Conservation (phyloP, 2,329 filamentous ascomycete species). For the Nigrospora osmanthi region DNA sequence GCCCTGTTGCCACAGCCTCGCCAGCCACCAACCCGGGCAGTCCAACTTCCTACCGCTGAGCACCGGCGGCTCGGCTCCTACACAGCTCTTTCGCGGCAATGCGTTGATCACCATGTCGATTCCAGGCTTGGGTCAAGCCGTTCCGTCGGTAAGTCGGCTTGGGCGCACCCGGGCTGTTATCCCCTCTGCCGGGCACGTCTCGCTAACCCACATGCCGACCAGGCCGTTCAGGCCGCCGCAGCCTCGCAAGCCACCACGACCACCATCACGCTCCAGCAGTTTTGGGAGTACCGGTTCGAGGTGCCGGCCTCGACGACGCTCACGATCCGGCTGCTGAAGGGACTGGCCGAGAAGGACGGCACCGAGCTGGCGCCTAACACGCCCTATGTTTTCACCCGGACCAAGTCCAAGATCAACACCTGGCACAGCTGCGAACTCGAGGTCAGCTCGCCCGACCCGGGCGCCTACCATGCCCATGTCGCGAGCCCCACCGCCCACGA, state of each 20-base stretch:
- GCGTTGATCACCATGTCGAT: constrained; percentile 51
- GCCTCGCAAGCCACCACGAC: constrained; percentile 30
- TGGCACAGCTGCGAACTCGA: constrained; percentile 88
- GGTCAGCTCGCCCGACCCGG: constrained; percentile 50
- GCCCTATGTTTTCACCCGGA: constrained; percentile 72
- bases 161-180: too few species aligned
- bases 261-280: constrained; percentile 47
- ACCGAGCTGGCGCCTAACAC: constrained; percentile 81
- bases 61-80: not conserved
- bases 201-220: constrained; percentile 11
- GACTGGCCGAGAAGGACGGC: constrained; percentile 89
- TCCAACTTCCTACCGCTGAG: too few species aligned
- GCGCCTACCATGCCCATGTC: constrained; percentile 37
- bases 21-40: too few species aligned
- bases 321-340: constrained; percentile 58
- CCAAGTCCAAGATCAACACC: constrained; percentile 82
- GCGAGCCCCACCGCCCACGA: constrained; percentile 66
- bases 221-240: constrained; percentile 15
- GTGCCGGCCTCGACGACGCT: constrained; percentile 43
- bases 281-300: constrained; percentile 74
- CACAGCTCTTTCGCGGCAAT: constrained; percentile 1
- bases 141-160: constrained; percentile 40
- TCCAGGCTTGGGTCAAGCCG: constrained; percentile 63
- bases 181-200: too few species aligned
- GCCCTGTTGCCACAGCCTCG: too few species aligned